phyloP scores from a whole-genome alignment of 371 early-diverging fungal genomes.

The Amoeboaphelidium protococcarum region DNA sequence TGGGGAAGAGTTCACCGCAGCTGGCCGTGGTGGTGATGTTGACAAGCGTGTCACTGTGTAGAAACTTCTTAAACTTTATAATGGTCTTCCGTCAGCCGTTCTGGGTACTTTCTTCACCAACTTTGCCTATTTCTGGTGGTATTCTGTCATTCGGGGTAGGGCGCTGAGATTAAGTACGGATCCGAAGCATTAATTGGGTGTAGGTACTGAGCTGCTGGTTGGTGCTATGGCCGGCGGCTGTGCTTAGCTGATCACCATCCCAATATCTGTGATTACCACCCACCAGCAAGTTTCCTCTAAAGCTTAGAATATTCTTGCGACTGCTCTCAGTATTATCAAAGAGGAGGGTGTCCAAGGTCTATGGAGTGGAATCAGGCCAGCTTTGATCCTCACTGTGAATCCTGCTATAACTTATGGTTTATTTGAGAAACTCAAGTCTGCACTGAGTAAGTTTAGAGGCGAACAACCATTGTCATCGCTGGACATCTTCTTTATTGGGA shows the following conservation, averaged over 20 bases:
- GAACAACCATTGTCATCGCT: slow-evolving; percentile 24
- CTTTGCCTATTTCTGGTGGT: slow-evolving; percentile 86
- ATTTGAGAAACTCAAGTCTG: slow-evolving; percentile 63
- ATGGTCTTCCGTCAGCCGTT: slow-evolving; percentile 62
- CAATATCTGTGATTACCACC: slow-evolving; percentile 61
- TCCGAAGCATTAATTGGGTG: slow-evolving; percentile 8
- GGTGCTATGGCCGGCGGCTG: slow-evolving; percentile 77
- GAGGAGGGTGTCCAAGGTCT: slow-evolving; percentile 44
- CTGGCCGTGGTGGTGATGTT: too few relatives aligned
- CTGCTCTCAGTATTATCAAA: slow-evolving; percentile 34
- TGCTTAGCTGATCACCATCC: slow-evolving; percentile 69
- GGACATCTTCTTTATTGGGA: slow-evolving; percentile 64
- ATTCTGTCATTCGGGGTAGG: slow-evolving; percentile 35
- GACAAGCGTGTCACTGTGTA: too few relatives aligned
- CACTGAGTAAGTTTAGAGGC: slow-evolving; percentile 2
- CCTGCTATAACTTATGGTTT: slow-evolving; percentile 92
- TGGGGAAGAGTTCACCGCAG: too few relatives aligned
- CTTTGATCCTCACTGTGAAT: slow-evolving; percentile 65
- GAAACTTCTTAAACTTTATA: too few relatives aligned
- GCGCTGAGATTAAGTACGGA: slow-evolving; percentile 4
- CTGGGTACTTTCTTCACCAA: slow-evolving; percentile 45
- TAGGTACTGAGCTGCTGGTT: slow-evolving; percentile 41
- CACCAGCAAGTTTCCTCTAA: slow-evolving; percentile 7
- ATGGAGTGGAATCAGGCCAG: slow-evolving; percentile 68
- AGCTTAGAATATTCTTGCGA: slow-evolving; percentile 23